These are phyloP conservation scores for Colletotrichum liaoningense DNA, from an alignment of 2,329 filamentous ascomycete species.

Conservation along the genomic window DNA sequence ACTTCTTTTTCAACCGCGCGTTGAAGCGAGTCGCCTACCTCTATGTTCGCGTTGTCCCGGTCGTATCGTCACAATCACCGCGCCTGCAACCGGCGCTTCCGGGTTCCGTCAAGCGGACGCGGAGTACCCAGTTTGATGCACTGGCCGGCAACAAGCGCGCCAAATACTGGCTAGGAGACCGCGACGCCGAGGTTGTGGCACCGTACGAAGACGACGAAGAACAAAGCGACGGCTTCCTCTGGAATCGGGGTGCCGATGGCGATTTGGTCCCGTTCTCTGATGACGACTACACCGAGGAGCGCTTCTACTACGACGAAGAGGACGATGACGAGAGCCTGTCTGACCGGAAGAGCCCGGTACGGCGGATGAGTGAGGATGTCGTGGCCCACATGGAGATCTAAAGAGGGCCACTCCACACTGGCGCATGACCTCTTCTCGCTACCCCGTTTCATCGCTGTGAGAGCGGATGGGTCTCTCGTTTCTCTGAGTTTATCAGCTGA, in stretches of 20 bases:
- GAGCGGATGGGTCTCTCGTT: constrained; percentile 13
- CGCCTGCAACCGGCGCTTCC: constrained; percentile 40
- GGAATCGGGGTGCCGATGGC: constrained; percentile 69
- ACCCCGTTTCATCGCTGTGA: constrained; percentile 28
- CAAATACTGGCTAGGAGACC: constrained; percentile 87
- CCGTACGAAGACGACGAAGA: constrained; percentile 61
- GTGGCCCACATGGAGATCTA: constrained; percentile 73
- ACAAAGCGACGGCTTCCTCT: constrained; percentile 63
- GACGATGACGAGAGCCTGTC: constrained; percentile 55
- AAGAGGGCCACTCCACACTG: constrained; percentile 36
- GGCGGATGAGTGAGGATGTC: constrained; percentile 72
- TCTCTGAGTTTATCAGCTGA: constrained; percentile 7
- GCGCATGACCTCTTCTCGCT: constrained; percentile 21
- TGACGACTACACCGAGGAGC: constrained; percentile 60
- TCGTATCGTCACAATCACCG: constrained; percentile 68
- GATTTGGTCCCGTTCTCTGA: constrained; percentile 66
- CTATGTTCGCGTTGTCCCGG: constrained; percentile 89
- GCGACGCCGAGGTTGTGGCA: constrained; percentile 60
- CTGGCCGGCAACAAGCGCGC: constrained; percentile 81
- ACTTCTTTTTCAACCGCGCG: constrained; percentile 97
- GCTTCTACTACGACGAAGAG: constrained; percentile 57
- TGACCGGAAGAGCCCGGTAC: constrained; percentile 54
- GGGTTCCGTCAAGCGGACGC: constrained; percentile 39
- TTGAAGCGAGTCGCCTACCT: constrained; percentile 94
- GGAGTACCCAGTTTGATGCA: constrained; percentile 43